Evolutionary conservation across 1,284 basidiomycete species (phyloP), one percentile per base, ranked within the genome.

Genomic region (Leccinum huronense): DNA sequence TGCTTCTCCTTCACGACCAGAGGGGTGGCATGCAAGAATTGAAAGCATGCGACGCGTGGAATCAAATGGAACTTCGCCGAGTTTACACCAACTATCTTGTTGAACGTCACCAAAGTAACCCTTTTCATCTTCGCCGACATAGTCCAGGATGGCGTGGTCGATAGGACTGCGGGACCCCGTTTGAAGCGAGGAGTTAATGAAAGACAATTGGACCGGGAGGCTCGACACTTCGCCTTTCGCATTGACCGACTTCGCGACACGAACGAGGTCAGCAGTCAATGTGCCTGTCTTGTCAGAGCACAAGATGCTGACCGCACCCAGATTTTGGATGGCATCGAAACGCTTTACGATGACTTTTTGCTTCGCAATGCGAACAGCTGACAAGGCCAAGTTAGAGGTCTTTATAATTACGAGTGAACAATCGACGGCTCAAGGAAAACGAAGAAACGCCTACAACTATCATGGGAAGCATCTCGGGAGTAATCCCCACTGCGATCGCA

Each of bases 331-430:
- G 55, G 73, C 73, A 23, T 74, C 73, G 14, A 77, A 77, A 38
- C 73, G 73, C 45, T 74, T 74, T 16, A 74, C 73, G 27, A 74
- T 74, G 45, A 74, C 73, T 34, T 74, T 76, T 61, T 74, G 75
- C 55, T 65, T 73, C 16, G 73, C 73, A 45, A 74, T 77, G 48
- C 73, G 73, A 60, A 74, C 69, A 19, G 73, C 73, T 2, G 73
- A 74, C 42, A 74, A 60, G 14, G 73, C 73, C 65, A 74, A 58
- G 58, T 74, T 74, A 58, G 73, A 75, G 7, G 73, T 71, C 73
- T 74, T 60, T 9, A 62, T n/a, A 40, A 57, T 56, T 42, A 38
- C 16, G n/a, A 16, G 23, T 75, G 27, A 72, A 61, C 9, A 14
- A 55, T 14, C 1, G 23, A 63, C 1, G 30, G 5, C 40, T 7